Evolutionary conservation across 2,329 filamentous ascomycete species (phyloP), one percentile per base, ranked within the genome.

Genomic region (Fusarium torulosum): DNA sequence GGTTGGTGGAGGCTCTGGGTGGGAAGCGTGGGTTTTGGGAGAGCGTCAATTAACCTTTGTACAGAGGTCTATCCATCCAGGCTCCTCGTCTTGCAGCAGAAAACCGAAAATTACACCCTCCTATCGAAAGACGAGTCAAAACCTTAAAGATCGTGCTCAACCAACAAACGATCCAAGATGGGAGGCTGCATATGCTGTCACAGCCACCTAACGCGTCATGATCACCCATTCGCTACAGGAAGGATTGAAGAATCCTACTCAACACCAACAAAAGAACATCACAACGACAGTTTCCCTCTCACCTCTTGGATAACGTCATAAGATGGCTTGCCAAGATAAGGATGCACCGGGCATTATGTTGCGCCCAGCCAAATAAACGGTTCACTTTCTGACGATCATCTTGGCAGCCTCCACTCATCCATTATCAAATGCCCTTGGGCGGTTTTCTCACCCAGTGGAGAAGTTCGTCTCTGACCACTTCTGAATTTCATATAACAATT

Each of bases 401-500:
- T 71, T 71, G 69, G 69, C 69, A 52, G 21, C 43, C 57, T 49
- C 67, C 67, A 66, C 64, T 55, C 56, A 49, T 69, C 38, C 55
- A n/a, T 50, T 21, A 38, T 46, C 54, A 14, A 38, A 21, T 7
- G 15, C n/a, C 45, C 42, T 20, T 23, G 17, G 59, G 25, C 27
- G 10, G 19, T 23, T 19, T 51, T 13, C 33, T 45, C 29, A 35
- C 29, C 42, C 1, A 3, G 25, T 38, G 43, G 50, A 37, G 25
- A n/a, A 11, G n/a, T 14, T 15, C 20, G 20, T 7, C 37, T 46
- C 47, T 4, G 33, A 29, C 10, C 10, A 27, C 25, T 29, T 20
- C 19, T 40, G 17, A 17, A 47, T 25, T 20, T n/a, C n/a, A 21
- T 69, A 69, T 70, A 68, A 68, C 56, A 68, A 62, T 21, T 49